Conservation (phyloP, 2,329 filamentous ascomycete genomes). For the Lojkania enalia region DNA sequence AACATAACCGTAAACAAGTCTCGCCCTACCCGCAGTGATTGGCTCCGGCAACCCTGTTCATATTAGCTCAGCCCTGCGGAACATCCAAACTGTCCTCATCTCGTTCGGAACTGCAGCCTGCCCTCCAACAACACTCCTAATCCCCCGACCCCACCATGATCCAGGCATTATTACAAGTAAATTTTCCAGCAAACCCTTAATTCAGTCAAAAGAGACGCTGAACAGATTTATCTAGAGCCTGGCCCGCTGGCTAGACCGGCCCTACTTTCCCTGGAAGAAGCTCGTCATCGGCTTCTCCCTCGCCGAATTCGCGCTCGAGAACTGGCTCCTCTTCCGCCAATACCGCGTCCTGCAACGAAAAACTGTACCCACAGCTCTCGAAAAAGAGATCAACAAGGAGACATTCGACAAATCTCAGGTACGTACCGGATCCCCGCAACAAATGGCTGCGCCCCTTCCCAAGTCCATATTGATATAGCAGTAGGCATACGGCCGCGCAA, state of each 20-base stretch:
- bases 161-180: conserved; percentile 42
- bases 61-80: conserved; percentile 11
- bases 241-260: conserved; percentile 83
- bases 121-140: conserved; percentile 10
- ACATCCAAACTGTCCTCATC: conserved; percentile 18
- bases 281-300: conserved; percentile 93
- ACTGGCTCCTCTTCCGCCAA: conserved; percentile 85
- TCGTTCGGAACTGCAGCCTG: not conserved
- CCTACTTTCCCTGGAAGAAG: conserved; percentile 95
- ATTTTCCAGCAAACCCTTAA: not conserved
- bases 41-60: conserved; percentile 2
- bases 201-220: conserved; percentile 8
- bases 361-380: conserved; percentile 80
- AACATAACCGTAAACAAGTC: too few species aligned
- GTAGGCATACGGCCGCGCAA: conserved; percentile 86
- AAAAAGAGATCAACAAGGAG: conserved; percentile 83
- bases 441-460: conserved; percentile 5
- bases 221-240: conserved; percentile 61
- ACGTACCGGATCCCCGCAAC: conserved; percentile 19
- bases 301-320: conserved; percentile 87
- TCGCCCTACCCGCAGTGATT: conserved; percentile 10
- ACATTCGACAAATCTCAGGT: conserved; percentile 93
- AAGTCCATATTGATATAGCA: conserved; percentile 22
- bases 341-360: conserved; percentile 82
- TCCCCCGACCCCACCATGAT: conserved; percentile 37